A percentile compares a stretch with the other conserved stretches of the same genome.
These are phyloP conservation scores for Candida loeiensis DNA, from an alignment of 805 yeast species.

Conservation along the genomic window DNA sequence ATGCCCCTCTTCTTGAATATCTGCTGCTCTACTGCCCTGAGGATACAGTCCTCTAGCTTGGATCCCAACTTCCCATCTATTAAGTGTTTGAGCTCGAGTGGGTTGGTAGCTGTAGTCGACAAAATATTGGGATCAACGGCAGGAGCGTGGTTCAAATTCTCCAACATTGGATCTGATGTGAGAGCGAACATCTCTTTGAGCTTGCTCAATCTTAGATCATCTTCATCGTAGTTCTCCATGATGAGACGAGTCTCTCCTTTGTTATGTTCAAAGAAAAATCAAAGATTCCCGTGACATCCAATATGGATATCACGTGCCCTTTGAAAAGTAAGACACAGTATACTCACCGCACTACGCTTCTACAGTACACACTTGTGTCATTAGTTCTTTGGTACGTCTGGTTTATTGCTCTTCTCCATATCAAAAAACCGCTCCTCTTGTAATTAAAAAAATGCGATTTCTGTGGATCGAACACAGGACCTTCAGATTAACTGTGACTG, in stretches of 20 bases:
- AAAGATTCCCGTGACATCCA: slow-evolving; percentile 18
- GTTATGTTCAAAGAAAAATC: slow-evolving; percentile 2
- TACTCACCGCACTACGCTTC: too few relatives aligned
- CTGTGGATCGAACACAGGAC: slow-evolving; percentile 90
- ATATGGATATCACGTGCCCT: slow-evolving; percentile 23
- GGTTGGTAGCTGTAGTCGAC: not conserved
- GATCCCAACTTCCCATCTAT: slow-evolving; percentile 1
- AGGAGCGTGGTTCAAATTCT: slow-evolving; percentile 5
- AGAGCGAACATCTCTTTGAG: slow-evolving; percentile 21
- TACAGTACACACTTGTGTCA: too few relatives aligned
- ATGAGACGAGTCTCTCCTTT: not conserved
- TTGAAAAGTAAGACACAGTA: too few relatives aligned
- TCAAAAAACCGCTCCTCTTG: too few relatives aligned
- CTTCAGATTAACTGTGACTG: slow-evolving; percentile 51
- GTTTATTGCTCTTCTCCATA: not conserved
- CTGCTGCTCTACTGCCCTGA: slow-evolving; percentile 6
- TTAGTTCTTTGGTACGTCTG: too few relatives aligned
- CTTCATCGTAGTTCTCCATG: slow-evolving; percentile 6
- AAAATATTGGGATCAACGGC: slow-evolving; percentile 3
- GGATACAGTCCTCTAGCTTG: slow-evolving; percentile 6
- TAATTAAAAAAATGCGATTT: slow-evolving; percentile 46
- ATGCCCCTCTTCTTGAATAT: slow-evolving; percentile 5
- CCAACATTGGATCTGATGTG: slow-evolving; percentile 12
- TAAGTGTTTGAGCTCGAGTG: slow-evolving; percentile 7
- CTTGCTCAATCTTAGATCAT: slow-evolving; percentile 14